These are phyloP conservation scores for Mycogone perniciosa DNA, from an alignment of 2,329 filamentous ascomycete species.

Conservation along the genomic window DNA sequence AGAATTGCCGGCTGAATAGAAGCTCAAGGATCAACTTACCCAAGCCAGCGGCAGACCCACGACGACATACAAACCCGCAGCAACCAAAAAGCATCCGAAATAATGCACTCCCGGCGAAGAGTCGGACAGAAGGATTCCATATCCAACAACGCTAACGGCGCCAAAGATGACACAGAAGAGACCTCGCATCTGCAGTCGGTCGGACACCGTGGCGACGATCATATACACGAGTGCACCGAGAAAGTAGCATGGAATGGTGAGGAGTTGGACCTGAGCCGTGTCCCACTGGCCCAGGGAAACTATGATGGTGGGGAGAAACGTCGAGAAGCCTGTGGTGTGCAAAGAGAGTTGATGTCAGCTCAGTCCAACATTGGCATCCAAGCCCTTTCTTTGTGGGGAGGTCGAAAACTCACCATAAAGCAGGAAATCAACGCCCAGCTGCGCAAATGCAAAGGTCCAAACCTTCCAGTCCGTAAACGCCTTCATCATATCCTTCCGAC, in stretches of 20 bases:
- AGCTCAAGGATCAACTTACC: slow-evolving; percentile 24
- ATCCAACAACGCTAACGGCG: slow-evolving; percentile 58
- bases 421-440: slow-evolving; percentile 71
- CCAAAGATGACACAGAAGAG: slow-evolving; percentile 59
- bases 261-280: slow-evolving; percentile 60
- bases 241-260: slow-evolving; percentile 74
- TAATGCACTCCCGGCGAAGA: slow-evolving; percentile 59
- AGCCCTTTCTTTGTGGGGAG: not conserved
- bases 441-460: slow-evolving; percentile 60
- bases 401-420: slow-evolving; percentile 47
- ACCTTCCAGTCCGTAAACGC: slow-evolving; percentile 72
- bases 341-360: not conserved
- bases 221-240: slow-evolving; percentile 67
- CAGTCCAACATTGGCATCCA: not conserved
- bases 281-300: slow-evolving; percentile 58
- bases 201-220: slow-evolving; percentile 57
- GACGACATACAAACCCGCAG: slow-evolving; percentile 61
- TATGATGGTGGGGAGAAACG: slow-evolving; percentile 75
- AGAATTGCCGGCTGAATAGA: not conserved
- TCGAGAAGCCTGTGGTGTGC: slow-evolving; percentile 53
- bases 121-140: slow-evolving; percentile 59
- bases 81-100: slow-evolving; percentile 70
- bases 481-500: slow-evolving; percentile 55
- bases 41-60: slow-evolving; percentile 52
- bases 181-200: slow-evolving; percentile 59